phyloP scores from a whole-genome alignment of 768 basidiomycete genomes.

The Agaricus sinodeliciosus region DNA sequence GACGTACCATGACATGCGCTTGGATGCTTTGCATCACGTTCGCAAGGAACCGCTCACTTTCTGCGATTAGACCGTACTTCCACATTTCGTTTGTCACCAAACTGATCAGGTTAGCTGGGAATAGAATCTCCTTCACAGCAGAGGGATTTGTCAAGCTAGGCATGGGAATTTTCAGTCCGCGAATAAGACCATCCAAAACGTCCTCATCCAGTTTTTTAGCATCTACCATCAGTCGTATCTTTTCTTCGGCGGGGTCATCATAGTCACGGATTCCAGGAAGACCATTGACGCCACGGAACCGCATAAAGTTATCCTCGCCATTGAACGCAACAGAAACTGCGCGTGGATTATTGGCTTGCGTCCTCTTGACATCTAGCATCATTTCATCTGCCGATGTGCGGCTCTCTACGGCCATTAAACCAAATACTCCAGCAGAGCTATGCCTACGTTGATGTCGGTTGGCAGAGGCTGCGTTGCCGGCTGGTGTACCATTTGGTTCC shows the following conservation, averaged over 20 bases:
- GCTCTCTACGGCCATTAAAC: conserved; percentile 49
- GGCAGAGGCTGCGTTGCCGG: conserved; percentile 24
- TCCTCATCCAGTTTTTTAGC: conserved; percentile 89
- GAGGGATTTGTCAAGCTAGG: conserved; percentile 88
- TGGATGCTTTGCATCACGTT: conserved; percentile 99
- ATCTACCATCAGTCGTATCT: conserved; percentile 90
- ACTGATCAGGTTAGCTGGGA: conserved; percentile 97
- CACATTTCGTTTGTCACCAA: conserved; percentile 99
- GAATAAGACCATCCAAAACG: conserved; percentile 82
- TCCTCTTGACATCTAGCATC: conserved; percentile 68
- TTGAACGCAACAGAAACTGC: conserved; percentile 87
- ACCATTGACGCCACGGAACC: conserved; percentile 53
- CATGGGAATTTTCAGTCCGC: conserved; percentile 87
- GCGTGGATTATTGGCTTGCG: conserved; percentile 65
- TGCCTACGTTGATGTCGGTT: conserved; percentile 73
- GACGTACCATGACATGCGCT: conserved; percentile 91
- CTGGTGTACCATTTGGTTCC: conserved; percentile 36
- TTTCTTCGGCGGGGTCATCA: conserved; percentile 92
- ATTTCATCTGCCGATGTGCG: conserved; percentile 76
- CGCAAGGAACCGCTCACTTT: conserved; percentile 96
- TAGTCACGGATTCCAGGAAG: conserved; percentile 66
- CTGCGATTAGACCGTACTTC: conserved; percentile 95
- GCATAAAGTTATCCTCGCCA: conserved; percentile 68
- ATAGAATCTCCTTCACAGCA: conserved; percentile 94
- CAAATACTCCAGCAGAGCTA: conserved; percentile 78